phyloP scores from a whole-genome alignment of 148 eudicot species.

The Camellia granthamiana region DNA sequence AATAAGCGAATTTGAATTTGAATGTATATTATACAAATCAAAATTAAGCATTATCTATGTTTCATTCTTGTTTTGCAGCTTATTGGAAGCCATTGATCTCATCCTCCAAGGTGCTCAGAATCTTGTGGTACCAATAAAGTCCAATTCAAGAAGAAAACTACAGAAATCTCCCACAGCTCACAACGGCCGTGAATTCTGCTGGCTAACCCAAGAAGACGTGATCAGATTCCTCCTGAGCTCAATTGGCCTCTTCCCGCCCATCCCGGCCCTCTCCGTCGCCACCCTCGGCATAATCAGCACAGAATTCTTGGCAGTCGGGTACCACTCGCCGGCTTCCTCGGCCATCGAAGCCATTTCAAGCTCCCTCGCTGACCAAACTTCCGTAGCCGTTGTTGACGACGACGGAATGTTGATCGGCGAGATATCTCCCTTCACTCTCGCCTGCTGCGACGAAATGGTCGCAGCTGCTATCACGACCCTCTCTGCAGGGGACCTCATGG shows the following conservation, averaged over 20 bases:
- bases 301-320: conserved; percentile 37
- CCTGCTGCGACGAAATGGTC: conserved; percentile 54
- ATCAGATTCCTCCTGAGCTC: conserved; percentile 61
- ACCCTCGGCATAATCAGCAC: conserved; percentile 53
- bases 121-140: conserved; percentile 68
- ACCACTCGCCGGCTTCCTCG: conserved; percentile 48
- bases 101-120: conserved; percentile 76
- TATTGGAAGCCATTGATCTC: conserved; percentile 71
- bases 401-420: conserved; percentile 62
- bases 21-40: background rate
- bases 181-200: conserved; percentile 64
- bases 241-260: conserved; percentile 68
- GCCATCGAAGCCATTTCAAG: conserved; percentile 48
- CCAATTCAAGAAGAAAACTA: conserved; percentile 34
- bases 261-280: conserved; percentile 49
- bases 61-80: conserved; percentile 30
- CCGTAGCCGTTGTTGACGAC: conserved; percentile 67
- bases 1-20: background rate
- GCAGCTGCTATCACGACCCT: conserved; percentile 62
- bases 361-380: conserved; percentile 44
- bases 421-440: conserved; percentile 66
- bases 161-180: conserved; percentile 32
- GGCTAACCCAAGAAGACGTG: conserved; percentile 86
- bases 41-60: no score
- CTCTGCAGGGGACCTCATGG: conserved; percentile 77